Percentiles rank a stretch among this genome's conserved stretches.
Conservation (phyloP, 805 yeast genomes). For the Saccharomycodes ludwigii region DNA sequence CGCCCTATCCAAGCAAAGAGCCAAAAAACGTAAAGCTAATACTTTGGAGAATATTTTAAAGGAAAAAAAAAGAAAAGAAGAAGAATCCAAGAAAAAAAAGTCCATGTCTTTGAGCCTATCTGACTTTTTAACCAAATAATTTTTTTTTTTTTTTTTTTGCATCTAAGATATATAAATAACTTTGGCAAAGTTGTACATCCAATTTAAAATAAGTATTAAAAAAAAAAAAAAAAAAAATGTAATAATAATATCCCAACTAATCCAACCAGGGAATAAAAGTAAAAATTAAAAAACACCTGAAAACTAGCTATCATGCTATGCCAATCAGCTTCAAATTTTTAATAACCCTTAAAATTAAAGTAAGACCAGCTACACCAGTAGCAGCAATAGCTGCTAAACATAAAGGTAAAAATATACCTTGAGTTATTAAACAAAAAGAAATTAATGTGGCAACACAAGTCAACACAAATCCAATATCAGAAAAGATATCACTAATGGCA, state of each 20-base stretch:
- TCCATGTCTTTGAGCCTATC: slow-evolving; percentile 33
- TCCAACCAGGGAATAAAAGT: neutral
- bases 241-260: slow-evolving; percentile 3
- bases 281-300: no score
- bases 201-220: neutral
- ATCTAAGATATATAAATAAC: neutral
- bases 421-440: no score
- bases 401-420: no score
- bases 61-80: slow-evolving; percentile 29
- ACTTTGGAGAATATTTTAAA: slow-evolving; percentile 30
- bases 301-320: no score
- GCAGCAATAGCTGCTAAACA: no score
- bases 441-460: no score
- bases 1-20: slow-evolving; percentile 25
- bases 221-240: slow-evolving; percentile 1
- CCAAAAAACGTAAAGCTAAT: slow-evolving; percentile 36
- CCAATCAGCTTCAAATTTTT: slow-evolving; percentile 4
- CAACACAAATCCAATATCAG: no score
- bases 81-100: slow-evolving; percentile 18
- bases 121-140: slow-evolving; percentile 32
- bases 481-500: no score
- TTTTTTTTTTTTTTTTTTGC: neutral
- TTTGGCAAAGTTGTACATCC: no score
- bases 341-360: no score
- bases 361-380: no score